Base-by-base conservation (phyloP, 1,139 yeast species). In the Geotrichum histeridarum region DNA sequence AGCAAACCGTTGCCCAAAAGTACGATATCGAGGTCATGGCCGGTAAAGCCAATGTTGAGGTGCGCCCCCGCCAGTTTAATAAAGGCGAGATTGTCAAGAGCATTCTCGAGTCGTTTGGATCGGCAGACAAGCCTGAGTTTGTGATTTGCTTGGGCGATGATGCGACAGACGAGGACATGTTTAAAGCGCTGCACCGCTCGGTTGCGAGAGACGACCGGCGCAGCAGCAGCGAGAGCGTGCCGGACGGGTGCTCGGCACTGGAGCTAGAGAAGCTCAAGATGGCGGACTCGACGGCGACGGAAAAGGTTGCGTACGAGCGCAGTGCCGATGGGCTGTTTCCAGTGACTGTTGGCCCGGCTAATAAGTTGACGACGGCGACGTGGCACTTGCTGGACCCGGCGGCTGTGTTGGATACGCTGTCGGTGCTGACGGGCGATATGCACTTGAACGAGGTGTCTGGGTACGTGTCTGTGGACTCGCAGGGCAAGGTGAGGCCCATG, bases 141-240 rank as follows among this genome's bases (percentile, higher is more conserved):
- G 80, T 87, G 50, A 71, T 91, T 54, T 93, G 98, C 72, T 74
- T 89, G 48, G 99, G 99, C 48, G 99, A 93, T 70, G 99, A 93
- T 69, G 78, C 85, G 52, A 94, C 99, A 0, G 99, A 93, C 70
- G 99, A 93, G 70, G 99, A 93, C 67, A 93, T 93, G 99, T 93
- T 93, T 70, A 77, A 76, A 57, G 84, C 93, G 30, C 73, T 93
- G 62, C 78, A 49, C 57, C 74, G 73, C 4, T 80, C 54, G 8
- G 18, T 27, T 14, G 45, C 43, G 22, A 5, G 85, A 60, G 90
- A 84, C 61, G 66, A 50, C 11, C 59, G 57, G 8, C 44, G 48
- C 18, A 44, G 49, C 6, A 57, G 57, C n/a, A 49, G 54, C 4
- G 60, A 62, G 11, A 41, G 41, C 17, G 30, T 17, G 32, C 44